Conservation (phyloP, 306 rosid genomes). For the Pterocarpus macrocarpus region DNA sequence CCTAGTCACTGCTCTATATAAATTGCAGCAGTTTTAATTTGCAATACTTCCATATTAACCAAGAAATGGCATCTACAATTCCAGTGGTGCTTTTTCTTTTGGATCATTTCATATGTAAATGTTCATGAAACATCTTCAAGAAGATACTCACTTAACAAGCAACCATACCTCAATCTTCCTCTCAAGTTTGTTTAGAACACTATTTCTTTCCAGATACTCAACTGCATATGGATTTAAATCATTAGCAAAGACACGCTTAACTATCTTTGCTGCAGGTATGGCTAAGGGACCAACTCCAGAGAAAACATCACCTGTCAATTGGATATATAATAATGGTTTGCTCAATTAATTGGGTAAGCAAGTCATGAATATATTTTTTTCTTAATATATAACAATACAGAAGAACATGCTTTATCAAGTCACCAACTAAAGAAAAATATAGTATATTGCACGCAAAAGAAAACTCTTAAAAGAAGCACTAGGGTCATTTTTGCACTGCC, state of each 20-base stretch:
- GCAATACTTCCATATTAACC: slow-evolving; percentile 16
- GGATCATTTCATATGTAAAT: slow-evolving; percentile 24
- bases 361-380: slow-evolving; percentile 29
- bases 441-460: slow-evolving; percentile 24
- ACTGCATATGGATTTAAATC: slow-evolving; percentile 90
- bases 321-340: slow-evolving; percentile 22
- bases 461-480: not conserved
- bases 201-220: slow-evolving; percentile 85
- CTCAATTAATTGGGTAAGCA: not conserved
- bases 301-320: slow-evolving; percentile 88
- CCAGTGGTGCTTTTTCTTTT: slow-evolving; percentile 20
- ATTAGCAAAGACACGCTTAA: slow-evolving; percentile 88
- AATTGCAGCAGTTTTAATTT: slow-evolving; percentile 8
- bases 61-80: slow-evolving; percentile 38
- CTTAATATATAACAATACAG: slow-evolving; percentile 10
- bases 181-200: slow-evolving; percentile 88
- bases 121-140: slow-evolving; percentile 7
- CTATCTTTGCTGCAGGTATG: slow-evolving; percentile 83
- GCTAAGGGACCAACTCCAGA: slow-evolving; percentile 97
- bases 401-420: slow-evolving; percentile 38
- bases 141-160: slow-evolving; percentile 30
- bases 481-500: slow-evolving; percentile 29
- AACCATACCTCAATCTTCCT: slow-evolving; percentile 80
- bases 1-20: slow-evolving; percentile 22
- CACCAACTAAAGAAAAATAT: slow-evolving; percentile 28